Base-by-base conservation (phyloP, 1,284 basidiomycete species). In the Cutaneotrichosporon sp. region DNA sequence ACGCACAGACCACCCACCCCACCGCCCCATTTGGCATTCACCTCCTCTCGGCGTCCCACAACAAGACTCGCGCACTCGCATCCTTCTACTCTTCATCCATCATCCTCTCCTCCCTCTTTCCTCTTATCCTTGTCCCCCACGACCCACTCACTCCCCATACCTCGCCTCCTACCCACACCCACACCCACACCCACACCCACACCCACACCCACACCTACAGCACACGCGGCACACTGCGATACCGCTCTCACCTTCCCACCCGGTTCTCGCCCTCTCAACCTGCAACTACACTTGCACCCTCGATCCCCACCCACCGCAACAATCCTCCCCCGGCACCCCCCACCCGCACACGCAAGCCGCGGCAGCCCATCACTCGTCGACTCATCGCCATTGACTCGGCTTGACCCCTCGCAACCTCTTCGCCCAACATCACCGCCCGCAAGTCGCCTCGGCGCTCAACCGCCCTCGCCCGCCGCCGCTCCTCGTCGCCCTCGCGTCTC, bases 391-490 rank as follows among this genome's bases (percentile, higher is more conserved):
- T 8, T n/a, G 47, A 16, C 27, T 18, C 50, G 31, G n/a, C 51
- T 53, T 20, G 33, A 11, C 29, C 29, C 4, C 51, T 11, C 33
- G 18, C 51, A 53, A 33, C 20, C n/a, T 27, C 14, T 9, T 22
- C 51, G 34, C 24, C 51, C 51, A 38, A 22, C 33, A 53, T 53
- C 51, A 36, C 51, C 22, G 34, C 51, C 24, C 51, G 51, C 34
- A 53, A 34, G 22, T 34, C 33, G 10, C 4, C 34, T n/a, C 34
- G 51, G 51, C 51, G 51, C 51, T 53, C 51, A 53, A 53, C 33
- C 34, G 51, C 51, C 51, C 34, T 24, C 34, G 16, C 33, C 13
- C 33, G 51, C 22, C 51, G 51, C 51, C 33, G 51, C 33, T 42
- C 38, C 14, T 33, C 47, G 14, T 27, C 45, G n/a, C 45, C 58